A percentile compares a stretch with the other conserved stretches of the same genome.
Conservation (phyloP, 305 asterid genomes). For the Solanum hybrid region DNA sequence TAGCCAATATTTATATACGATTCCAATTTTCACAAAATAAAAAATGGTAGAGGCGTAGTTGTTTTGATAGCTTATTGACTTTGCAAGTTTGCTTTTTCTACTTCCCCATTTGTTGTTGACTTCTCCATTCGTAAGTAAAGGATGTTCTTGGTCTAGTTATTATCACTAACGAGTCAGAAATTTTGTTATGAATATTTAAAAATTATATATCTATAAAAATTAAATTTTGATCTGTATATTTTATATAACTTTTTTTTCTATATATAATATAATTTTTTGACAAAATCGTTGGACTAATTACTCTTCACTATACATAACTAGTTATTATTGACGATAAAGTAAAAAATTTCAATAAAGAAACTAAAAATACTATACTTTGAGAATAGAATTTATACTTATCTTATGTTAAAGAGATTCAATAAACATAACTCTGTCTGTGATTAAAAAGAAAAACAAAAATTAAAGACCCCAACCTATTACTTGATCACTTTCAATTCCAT, state of each 20-base stretch:
- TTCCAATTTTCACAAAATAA: neutral
- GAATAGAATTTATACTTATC: neutral
- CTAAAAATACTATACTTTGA: neutral
- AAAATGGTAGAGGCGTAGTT: neutral
- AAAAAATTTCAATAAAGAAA: neutral
- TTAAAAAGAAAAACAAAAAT: neutral
- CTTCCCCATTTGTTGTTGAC: neutral
- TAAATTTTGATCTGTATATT: too few relatives aligned
- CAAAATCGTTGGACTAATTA: accelerated
- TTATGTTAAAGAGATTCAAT: neutral
- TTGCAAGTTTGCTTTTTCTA: neutral
- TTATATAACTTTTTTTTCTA: too few relatives aligned
- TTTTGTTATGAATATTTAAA: neutral
- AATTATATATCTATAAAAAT: too few relatives aligned
- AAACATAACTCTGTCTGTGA: accelerated
- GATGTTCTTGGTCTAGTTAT: neutral
- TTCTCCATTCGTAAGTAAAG: neutral
- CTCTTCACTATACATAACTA: too few relatives aligned
- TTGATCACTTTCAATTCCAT: neutral
- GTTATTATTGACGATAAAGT: neutral
- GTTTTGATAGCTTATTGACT: neutral
- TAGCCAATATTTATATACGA: neutral
- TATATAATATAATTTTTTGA: too few relatives aligned
- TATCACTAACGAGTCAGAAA: neutral
- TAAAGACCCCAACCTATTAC: neutral